Conservation (phyloP, 2,329 filamentous ascomycete species). For the Mycosphaerelloides madeirae region DNA sequence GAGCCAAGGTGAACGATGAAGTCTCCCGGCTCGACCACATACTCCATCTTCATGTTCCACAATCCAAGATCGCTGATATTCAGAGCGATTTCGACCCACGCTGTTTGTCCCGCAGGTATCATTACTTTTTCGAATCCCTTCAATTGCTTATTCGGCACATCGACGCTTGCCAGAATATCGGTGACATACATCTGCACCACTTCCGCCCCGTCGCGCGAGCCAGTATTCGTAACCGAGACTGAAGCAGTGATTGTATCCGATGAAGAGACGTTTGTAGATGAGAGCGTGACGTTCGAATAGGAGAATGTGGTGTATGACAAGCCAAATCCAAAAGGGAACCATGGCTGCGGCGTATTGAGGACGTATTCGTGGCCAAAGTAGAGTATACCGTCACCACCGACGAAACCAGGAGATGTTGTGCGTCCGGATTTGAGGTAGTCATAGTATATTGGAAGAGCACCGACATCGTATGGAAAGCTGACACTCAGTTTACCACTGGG, state of each 20-base stretch:
- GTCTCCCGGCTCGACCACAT: slow-evolving; percentile 67
- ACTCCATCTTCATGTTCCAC: slow-evolving; percentile 60
- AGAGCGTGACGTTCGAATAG: slow-evolving; percentile 28
- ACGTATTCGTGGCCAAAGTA: slow-evolving; percentile 42
- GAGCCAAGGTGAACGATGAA: slow-evolving; percentile 59
- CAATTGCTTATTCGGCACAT: slow-evolving; percentile 49
- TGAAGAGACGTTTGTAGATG: slow-evolving; percentile 7
- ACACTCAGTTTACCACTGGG: slow-evolving; percentile 29
- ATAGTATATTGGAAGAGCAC: slow-evolving; percentile 49
- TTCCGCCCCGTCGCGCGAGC: slow-evolving; percentile 48
- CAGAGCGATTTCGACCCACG: slow-evolving; percentile 34
- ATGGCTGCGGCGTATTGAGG: slow-evolving; percentile 33
- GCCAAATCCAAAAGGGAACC: slow-evolving; percentile 42
- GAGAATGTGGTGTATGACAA: slow-evolving; percentile 41
- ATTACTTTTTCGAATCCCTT: slow-evolving; percentile 38
- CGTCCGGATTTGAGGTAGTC: slow-evolving; percentile 58
- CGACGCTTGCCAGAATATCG: slow-evolving; percentile 36
- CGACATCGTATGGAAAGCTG: slow-evolving; percentile 25
- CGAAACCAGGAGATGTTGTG: slow-evolving; percentile 49
- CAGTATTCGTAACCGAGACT: slow-evolving; percentile 60
- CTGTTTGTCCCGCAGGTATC: slow-evolving; percentile 19
- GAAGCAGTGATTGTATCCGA: slow-evolving; percentile 55
- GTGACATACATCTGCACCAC: slow-evolving; percentile 52
- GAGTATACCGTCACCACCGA: slow-evolving; percentile 38
- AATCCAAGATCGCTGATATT: slow-evolving; percentile 50